These are phyloP conservation scores for Tinospora cordifolia DNA, from an alignment of 164 flowering plant genomes.

Conservation along the genomic window DNA sequence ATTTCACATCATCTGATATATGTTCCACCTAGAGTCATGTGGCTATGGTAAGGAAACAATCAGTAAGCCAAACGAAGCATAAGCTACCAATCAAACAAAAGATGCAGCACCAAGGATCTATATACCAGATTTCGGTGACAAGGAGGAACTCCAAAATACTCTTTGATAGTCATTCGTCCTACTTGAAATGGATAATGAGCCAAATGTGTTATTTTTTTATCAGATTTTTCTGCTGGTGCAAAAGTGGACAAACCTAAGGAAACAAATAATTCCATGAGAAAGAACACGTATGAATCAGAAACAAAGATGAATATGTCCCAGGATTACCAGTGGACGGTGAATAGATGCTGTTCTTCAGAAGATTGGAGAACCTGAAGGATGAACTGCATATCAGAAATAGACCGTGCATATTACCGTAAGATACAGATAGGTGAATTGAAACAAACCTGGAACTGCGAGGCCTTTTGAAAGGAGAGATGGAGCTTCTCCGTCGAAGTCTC, in stretches of 20 bases:
- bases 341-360: conserved; percentile 33
- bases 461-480: conserved; percentile 78
- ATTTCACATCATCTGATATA: conserved; percentile 31
- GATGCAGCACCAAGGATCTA: not conserved
- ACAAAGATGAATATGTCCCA: not conserved
- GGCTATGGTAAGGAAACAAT: conserved; percentile 7
- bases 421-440: not conserved
- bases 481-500: conserved; percentile 35
- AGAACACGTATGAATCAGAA: conserved; percentile 4
- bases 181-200: conserved; percentile 48
- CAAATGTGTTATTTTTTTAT: conserved; percentile 38
- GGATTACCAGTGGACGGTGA: conserved; percentile 41
- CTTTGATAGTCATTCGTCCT: conserved; percentile 46
- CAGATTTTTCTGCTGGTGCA: conserved; percentile 27
- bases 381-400: conserved; percentile 6
- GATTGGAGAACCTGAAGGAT: conserved; percentile 44
- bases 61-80: conserved; percentile 17
- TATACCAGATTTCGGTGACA: conserved; percentile 34
- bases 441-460: conserved; percentile 57
- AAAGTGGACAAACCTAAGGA: conserved; percentile 36
- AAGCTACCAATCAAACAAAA: not conserved
- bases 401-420: not conserved
- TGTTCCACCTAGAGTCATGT: conserved; percentile 34
- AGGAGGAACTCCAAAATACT: conserved; percentile 59
- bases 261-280: conserved; percentile 16